Base-by-base conservation (phyloP, 306 rosid species). In the Fagus sylvatica region DNA sequence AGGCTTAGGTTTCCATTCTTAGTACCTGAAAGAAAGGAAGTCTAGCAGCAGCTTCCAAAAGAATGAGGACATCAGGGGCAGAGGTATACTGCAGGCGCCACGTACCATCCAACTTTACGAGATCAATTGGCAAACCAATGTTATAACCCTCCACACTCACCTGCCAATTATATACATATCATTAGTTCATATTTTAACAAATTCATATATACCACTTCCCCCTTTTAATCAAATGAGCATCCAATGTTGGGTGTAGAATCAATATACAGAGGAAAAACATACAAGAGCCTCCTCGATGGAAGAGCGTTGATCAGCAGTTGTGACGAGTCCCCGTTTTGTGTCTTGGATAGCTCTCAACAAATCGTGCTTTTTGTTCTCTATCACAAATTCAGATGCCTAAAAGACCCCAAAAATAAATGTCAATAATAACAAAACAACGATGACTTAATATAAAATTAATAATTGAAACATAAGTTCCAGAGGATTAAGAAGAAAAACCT, bases 71-170 rank as follows among this genome's bases (percentile, higher is more conserved):
- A 86, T 94, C 98, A 60, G 97, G 80, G 48, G 98, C 97, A 12
- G 97, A 92, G 41, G 98, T 94, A 54, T 90, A 94, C 69, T 92
- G 95, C 32, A 94, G 85, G 56, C 98, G 93, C 98, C 98, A 94
- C 3, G 97, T 94, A 73, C 97, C 97, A 68, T 94, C 91, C 81
- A 94, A 78, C 53, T 76, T 87, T 72, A 71, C 51, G 54, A 92
- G 76, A 79, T 89, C 84, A 84, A 92, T 79, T 2, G 95, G 95
- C 2, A 72, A 55, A 80, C 91, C 92, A 71, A 15, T 71, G 83
- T 74, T 92, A 77, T 67, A 84, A 0, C 82, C 88, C 79, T 94
- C 98, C 41, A 94, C 88, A 62, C 48, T 83, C 43, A 94, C 96
- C 97, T 92, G 84, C 71, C 80, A 79, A 60, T 55, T 76, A 69